Evolutionary conservation across 2,329 filamentous ascomycete genomes (phyloP).

Genomic region (Penicillium sp.): DNA sequence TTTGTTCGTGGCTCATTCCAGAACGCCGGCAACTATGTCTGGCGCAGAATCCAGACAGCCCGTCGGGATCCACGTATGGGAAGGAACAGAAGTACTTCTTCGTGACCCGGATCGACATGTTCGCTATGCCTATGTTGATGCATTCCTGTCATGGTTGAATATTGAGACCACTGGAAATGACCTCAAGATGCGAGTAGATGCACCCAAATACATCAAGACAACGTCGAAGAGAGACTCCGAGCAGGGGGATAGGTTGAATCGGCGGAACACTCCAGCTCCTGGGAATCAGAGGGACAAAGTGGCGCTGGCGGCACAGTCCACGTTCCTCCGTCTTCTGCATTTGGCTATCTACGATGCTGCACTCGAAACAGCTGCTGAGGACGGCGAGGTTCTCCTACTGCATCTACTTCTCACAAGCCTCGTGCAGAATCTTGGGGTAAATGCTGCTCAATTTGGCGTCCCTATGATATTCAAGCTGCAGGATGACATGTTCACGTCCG

Average conservation of each 20-base stretch:
- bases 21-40: conserved; percentile 58
- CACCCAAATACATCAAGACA: conserved; percentile 46
- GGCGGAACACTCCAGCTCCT: conserved; percentile 68
- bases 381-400: conserved; percentile 72
- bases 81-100: conserved; percentile 92
- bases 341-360: conserved; percentile 87
- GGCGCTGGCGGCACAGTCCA: conserved; percentile 56
- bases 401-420: conserved; percentile 74
- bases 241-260: conserved; percentile 44
- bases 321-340: conserved; percentile 79
- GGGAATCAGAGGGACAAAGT: conserved; percentile 59
- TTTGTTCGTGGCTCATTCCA: conserved; percentile 74
- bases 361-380: conserved; percentile 68
- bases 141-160: conserved; percentile 78
- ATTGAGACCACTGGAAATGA: conserved; percentile 72
- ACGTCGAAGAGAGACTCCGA: conserved; percentile 46
- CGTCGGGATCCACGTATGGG: conserved; percentile 83
- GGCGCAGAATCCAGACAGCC: conserved; percentile 68
- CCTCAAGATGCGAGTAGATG: conserved; percentile 61
- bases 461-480: conserved; percentile 89
- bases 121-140: conserved; percentile 80
- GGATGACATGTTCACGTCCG: conserved; percentile 63
- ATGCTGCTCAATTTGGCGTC: conserved; percentile 72
- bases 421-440: conserved; percentile 76
- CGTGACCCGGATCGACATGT: conserved; percentile 76